Evolutionary conservation across 768 basidiomycete genomes (phyloP).

Genomic region (Cystobasidium tubakii): DNA sequence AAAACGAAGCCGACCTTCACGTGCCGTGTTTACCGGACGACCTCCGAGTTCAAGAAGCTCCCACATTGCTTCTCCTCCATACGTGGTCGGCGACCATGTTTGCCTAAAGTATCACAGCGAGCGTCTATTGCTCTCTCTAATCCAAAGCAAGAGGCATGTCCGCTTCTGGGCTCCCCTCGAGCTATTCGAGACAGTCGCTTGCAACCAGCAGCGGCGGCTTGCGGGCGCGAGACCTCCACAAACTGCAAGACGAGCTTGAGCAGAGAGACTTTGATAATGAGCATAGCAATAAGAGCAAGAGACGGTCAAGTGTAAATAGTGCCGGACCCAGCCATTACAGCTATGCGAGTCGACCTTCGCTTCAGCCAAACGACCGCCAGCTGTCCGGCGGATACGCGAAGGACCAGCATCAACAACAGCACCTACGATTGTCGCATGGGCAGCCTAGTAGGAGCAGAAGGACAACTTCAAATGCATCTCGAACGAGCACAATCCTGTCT

Average conservation of each 20-base stretch:
- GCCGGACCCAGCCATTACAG: conserved; percentile 1
- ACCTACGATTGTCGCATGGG: background rate
- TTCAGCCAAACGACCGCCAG: conserved; percentile 14
- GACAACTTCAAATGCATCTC: conserved; percentile 27
- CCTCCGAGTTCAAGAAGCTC: background rate
- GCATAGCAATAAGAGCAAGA: background rate
- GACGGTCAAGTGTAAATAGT: background rate
- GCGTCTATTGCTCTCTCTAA: background rate
- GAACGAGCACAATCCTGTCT: conserved; percentile 28
- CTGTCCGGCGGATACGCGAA: background rate
- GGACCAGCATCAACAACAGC: conserved; percentile 8
- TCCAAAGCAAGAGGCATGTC: background rate
- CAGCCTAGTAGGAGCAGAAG: background rate
- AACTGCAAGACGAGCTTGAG: conserved; percentile 19
- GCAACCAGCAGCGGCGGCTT: background rate
- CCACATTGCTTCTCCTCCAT: background rate
- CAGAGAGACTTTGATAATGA: background rate
- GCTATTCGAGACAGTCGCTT: conserved; percentile 15
- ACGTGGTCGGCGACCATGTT: background rate
- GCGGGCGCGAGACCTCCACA: conserved; percentile 5
- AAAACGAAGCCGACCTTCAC: background rate
- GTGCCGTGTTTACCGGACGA: background rate
- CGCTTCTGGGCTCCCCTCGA: background rate
- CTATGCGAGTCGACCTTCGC: background rate
- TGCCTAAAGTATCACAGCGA: background rate